Evolutionary conservation across 2,329 filamentous ascomycete species (phyloP), one percentile per base, ranked within the genome.

Genomic region (Claviceps purpurea): DNA sequence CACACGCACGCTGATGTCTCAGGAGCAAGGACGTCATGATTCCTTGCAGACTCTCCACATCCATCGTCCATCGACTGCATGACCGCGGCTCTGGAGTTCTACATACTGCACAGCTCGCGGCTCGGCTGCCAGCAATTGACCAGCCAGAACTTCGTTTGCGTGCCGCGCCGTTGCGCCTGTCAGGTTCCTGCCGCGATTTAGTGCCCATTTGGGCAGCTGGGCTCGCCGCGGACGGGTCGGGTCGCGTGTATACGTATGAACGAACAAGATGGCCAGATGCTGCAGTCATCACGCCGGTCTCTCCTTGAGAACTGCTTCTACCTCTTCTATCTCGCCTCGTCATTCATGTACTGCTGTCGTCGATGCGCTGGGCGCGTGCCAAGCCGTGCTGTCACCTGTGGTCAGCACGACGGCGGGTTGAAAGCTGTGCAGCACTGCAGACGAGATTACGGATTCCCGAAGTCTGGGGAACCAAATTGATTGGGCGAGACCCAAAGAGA

Each of bases 211-310:
- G 42, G 42, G 22, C 42, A 44, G 13, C 16, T 30, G 8, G 26
- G 26, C 26, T 30, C 26, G 4, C 16, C 11, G 6, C 20, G 41
- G 41, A 65, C 41, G 13, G 43, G 14, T 20, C 16, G 18, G 26
- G 26, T 46, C 26, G 44, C 44, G 20, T 37, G 8, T 16, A 14
- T 10, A 30, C 8, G 26, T 30, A 30, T 47, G 8, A 37, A 20
- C 26, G 30, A 20, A 20, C 44, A 11, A 20, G 16, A 47, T 47
- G 26, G 37, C 44, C 14, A 47, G 30, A 18, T 47, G 26, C 11
- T 37, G n/a, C 44, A 18, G 26, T 37, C 16, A 37, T 18, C 44
- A 47, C 44, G 44, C 18, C n/a, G 26, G 44, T 47, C 44, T 37
- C 26, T 47, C n/a, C 30, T 37, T 13, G 34, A 47, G 44, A n/a